phyloP scores from a whole-genome alignment of 2,329 filamentous ascomycete genomes.

The Acrodontium crateriforme region DNA sequence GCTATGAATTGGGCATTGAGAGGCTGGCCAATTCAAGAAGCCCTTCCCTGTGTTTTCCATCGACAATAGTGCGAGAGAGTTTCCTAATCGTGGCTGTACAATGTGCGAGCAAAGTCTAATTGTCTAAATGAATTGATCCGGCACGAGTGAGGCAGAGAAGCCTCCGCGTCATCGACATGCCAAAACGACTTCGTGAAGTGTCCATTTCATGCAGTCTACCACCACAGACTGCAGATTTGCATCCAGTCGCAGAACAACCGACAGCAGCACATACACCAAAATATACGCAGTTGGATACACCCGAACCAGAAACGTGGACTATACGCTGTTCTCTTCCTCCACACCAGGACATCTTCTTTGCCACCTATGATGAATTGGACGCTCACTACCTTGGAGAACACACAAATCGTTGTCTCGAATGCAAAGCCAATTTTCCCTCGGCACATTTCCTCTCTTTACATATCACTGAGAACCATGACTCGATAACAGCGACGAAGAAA shows the following conservation, averaged over 20 bases:
- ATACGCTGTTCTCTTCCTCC: slow-evolving; percentile 78
- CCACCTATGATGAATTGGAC: slow-evolving; percentile 68
- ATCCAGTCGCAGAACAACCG: too few species aligned
- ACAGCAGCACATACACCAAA: slow-evolving; percentile 22
- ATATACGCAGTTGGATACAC: slow-evolving; percentile 42
- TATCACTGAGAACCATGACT: slow-evolving; percentile 83
- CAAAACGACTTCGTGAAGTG: slow-evolving; percentile 45
- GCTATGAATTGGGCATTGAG: too few species aligned
- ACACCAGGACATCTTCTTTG: slow-evolving; percentile 60
- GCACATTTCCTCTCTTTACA: slow-evolving; percentile 68
- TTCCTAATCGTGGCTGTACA: too few species aligned
- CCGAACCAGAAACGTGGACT: slow-evolving; percentile 25
- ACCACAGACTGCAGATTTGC: slow-evolving; percentile 2
- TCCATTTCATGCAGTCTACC: slow-evolving; percentile 21
- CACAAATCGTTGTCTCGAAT: slow-evolving; percentile 72
- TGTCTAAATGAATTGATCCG: too few species aligned
- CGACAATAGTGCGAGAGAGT: too few species aligned
- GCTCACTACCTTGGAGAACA: slow-evolving; percentile 72
- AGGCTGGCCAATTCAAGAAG: too few species aligned
- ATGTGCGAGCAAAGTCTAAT: too few species aligned
- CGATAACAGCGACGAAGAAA: slow-evolving; percentile 55
- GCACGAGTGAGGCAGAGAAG: too few species aligned
- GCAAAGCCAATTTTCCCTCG: slow-evolving; percentile 76
- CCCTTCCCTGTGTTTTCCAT: too few species aligned
- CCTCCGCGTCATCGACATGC: slow-evolving; percentile 32